A percentile compares a stretch with the other conserved stretches of the same genome.
Evolutionary conservation across 148 eudicot genomes (phyloP).

Genomic region (Talinum fruticosum): DNA sequence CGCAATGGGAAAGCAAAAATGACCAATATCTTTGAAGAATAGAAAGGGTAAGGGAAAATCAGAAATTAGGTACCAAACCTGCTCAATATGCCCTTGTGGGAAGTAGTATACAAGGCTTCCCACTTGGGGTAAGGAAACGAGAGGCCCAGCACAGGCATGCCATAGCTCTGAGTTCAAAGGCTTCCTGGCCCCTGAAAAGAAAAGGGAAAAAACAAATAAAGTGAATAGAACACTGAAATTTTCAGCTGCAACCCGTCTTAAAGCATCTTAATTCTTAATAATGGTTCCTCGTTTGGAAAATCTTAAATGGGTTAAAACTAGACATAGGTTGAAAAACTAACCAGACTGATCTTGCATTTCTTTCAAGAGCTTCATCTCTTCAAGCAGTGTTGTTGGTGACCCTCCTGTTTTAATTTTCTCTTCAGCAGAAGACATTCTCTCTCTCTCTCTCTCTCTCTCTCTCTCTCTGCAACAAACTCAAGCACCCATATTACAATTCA

Average conservation of each 20-base stretch:
- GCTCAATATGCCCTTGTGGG: slow-evolving; percentile 98
- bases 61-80: slow-evolving; percentile 39
- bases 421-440: slow-evolving; percentile 52
- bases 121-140: slow-evolving; percentile 81
- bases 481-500: slow-evolving; percentile 17
- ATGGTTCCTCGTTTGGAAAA: background rate
- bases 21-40: background rate
- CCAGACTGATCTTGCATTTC: slow-evolving; percentile 88
- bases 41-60: background rate
- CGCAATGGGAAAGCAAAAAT: slow-evolving; percentile 6
- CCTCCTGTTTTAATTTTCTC: slow-evolving; percentile 47
- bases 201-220: background rate
- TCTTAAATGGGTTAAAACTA: background rate
- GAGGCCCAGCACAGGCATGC: slow-evolving; percentile 99
- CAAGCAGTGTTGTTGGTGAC: slow-evolving; percentile 50
- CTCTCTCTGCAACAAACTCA: background rate
- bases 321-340: slow-evolving; percentile 19
- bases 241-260: background rate
- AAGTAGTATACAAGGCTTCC: slow-evolving; percentile 95
- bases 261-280: background rate
- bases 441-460: slow-evolving; percentile 2
- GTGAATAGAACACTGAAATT: background rate
- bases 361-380: slow-evolving; percentile 73
- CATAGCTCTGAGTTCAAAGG: slow-evolving; percentile 74
- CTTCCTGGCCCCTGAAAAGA: slow-evolving; percentile 45